Conservation (phyloP, 2,329 filamentous ascomycete genomes). For the Elsinoe perseae region DNA sequence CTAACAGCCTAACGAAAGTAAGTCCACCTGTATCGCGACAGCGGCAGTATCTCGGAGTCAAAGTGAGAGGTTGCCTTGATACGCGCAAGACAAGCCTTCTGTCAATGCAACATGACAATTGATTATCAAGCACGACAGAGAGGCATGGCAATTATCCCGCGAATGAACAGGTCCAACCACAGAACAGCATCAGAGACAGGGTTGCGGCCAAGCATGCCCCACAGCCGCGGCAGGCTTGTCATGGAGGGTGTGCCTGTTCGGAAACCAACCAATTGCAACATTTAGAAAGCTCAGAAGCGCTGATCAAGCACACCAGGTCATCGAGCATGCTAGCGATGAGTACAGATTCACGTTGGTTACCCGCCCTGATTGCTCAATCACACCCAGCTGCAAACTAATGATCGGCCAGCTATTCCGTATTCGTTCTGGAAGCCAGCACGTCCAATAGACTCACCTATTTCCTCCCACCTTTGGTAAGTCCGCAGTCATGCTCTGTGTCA, state of each 20-base stretch:
- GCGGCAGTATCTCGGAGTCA: conserved; percentile 20
- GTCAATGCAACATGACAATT: conserved; percentile 17
- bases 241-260: neutral
- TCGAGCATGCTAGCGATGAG: conserved; percentile 60
- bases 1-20: conserved; percentile 61
- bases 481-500: neutral
- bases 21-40: conserved; percentile 19
- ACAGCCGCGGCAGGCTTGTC: conserved; percentile 12
- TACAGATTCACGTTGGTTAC: conserved; percentile 66
- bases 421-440: conserved; percentile 46
- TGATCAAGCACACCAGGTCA: conserved; percentile 38
- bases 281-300: conserved; percentile 22
- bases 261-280: neutral
- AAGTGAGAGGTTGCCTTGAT: conserved; percentile 3
- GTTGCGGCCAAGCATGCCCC: conserved; percentile 7
- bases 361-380: conserved; percentile 49
- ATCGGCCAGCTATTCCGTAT: conserved; percentile 42
- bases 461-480: conserved; percentile 40
- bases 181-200: neutral
- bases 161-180: conserved; percentile 3
- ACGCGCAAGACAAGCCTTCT: neutral
- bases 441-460: conserved; percentile 44
- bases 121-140: conserved; percentile 22
- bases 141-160: conserved; percentile 12
- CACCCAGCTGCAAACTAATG: conserved; percentile 14